Percentiles rank a stretch among this genome's conserved stretches.
phyloP scores from a whole-genome alignment of 2,329 filamentous ascomycete genomes.

The Ascochyta clinopodiicola region DNA sequence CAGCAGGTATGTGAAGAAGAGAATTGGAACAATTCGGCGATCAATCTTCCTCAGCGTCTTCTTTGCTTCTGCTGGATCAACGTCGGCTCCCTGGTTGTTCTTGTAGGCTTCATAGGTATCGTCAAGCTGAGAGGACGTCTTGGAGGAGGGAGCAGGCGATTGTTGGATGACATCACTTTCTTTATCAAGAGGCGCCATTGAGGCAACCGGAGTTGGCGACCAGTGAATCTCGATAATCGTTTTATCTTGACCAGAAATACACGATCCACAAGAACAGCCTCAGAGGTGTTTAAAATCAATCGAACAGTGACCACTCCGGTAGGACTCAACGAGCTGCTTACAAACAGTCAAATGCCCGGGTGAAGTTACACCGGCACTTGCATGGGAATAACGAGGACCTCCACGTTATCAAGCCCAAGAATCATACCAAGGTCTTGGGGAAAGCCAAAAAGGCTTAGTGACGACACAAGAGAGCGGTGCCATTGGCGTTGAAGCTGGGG shows the following conservation, averaged over 20 bases:
- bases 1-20: conserved; percentile 47
- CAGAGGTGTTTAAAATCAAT: background rate
- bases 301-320: background rate
- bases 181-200: conserved; percentile 24
- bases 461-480: conserved; percentile 15
- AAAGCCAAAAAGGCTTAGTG: conserved; percentile 19
- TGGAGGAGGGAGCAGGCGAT: conserved; percentile 25
- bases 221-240: background rate
- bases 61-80: conserved; percentile 36
- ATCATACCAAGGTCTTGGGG: conserved; percentile 14
- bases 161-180: conserved; percentile 25
- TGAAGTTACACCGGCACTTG: conserved; percentile 1
- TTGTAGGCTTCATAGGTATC: conserved; percentile 45
- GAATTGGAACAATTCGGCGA: conserved; percentile 36
- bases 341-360: background rate
- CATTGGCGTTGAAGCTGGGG: conserved; percentile 24
- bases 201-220: background rate
- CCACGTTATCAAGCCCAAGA: conserved; percentile 1
- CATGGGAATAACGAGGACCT: conserved; percentile 7
- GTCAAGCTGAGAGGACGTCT: conserved; percentile 35
- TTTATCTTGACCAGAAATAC: too few relatives aligned
- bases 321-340: background rate
- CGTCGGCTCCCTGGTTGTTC: conserved; percentile 26
- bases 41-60: conserved; percentile 42
- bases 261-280: too few relatives aligned